Conservation (phyloP, 371 early-diverging fungal species). For the Mucor mucedo region DNA sequence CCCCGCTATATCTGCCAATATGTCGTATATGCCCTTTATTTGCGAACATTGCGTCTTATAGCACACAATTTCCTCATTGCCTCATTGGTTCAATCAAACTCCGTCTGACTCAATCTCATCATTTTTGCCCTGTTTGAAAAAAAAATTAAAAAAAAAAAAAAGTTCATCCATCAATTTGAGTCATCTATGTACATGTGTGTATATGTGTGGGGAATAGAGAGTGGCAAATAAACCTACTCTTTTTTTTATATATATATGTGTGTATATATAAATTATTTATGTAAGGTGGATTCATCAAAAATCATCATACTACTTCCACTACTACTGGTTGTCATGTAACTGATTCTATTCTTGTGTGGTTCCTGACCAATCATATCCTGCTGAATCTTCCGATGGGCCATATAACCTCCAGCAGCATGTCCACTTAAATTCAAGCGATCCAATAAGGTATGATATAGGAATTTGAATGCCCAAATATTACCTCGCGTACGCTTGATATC, state of each 20-base stretch:
- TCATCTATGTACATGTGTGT: no score
- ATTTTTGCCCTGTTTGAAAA: not conserved
- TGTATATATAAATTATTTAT: no score
- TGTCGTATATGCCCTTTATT: slow-evolving; percentile 14
- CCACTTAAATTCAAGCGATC: slow-evolving; percentile 60
- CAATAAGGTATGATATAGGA: slow-evolving; percentile 77
- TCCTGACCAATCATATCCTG: slow-evolving; percentile 4
- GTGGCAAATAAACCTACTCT: no score
- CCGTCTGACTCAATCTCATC: slow-evolving; percentile 2
- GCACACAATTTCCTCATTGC: slow-evolving; percentile 34
- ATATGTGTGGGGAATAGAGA: no score
- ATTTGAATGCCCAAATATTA: slow-evolving; percentile 92
- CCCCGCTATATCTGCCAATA: slow-evolving; percentile 7
- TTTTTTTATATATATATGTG: no score
- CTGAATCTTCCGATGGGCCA: slow-evolving; percentile 21
- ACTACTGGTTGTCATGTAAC: slow-evolving; percentile 30
- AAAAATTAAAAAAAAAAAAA: no score
- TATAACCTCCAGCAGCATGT: slow-evolving; percentile 48
- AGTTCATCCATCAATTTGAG: no score
- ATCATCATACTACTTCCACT: slow-evolving; percentile 23
- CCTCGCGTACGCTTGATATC: slow-evolving; percentile 89
- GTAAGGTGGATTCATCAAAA: slow-evolving; percentile 9
- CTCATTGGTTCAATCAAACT: slow-evolving; percentile 24
- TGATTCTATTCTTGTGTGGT: slow-evolving; percentile 16
- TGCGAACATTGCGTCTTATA: slow-evolving; percentile 42